Conservation (phyloP, 2,329 filamentous ascomycete species). For the Fusarium decemcellulare region DNA sequence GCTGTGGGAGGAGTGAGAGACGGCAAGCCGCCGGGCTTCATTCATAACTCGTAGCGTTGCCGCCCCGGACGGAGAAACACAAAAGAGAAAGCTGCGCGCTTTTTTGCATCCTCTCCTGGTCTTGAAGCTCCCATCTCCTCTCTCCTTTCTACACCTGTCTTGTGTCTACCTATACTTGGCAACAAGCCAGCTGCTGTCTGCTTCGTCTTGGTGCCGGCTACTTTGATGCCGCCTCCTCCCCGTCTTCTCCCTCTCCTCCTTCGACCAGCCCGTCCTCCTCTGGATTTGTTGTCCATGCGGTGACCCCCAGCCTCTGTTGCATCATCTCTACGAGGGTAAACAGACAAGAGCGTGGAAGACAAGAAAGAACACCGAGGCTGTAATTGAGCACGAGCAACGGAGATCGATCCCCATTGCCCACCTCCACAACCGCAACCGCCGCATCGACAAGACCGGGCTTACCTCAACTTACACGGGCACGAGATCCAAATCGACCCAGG, state of each 20-base stretch:
- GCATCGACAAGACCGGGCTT: slow-evolving; percentile 12
- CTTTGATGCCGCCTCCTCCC: slow-evolving; percentile 41
- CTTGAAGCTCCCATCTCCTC: slow-evolving; percentile 17
- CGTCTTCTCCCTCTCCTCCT: slow-evolving; percentile 26
- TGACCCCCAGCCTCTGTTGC: slow-evolving; percentile 18
- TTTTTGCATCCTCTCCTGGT: slow-evolving; percentile 35
- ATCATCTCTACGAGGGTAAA: slow-evolving; percentile 16
- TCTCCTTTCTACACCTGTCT: slow-evolving; percentile 10
- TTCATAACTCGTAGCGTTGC: slow-evolving; percentile 45
- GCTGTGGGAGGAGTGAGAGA: slow-evolving; percentile 31
- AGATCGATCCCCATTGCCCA: slow-evolving; percentile 21
- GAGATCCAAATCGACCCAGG: slow-evolving; percentile 34
- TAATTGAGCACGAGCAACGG: slow-evolving; percentile 25
- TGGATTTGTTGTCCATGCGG: slow-evolving; percentile 20
- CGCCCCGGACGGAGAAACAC: slow-evolving; percentile 38
- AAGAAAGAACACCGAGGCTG: slow-evolving; percentile 9
- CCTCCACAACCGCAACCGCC: slow-evolving; percentile 6
- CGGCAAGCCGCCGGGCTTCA: slow-evolving; percentile 39
- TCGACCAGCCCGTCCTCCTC: slow-evolving; percentile 34
- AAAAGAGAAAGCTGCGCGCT: slow-evolving; percentile 47
- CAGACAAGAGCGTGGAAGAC: slow-evolving; percentile 7
- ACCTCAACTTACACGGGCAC: slow-evolving; percentile 36
- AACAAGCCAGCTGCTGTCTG: slow-evolving; percentile 11
- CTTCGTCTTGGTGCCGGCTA: slow-evolving; percentile 25
- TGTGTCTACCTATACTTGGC: slow-evolving; percentile 7